Evolutionary conservation across 2,329 filamentous ascomycete genomes (phyloP).

Genomic region (Trichoderma sp.): DNA sequence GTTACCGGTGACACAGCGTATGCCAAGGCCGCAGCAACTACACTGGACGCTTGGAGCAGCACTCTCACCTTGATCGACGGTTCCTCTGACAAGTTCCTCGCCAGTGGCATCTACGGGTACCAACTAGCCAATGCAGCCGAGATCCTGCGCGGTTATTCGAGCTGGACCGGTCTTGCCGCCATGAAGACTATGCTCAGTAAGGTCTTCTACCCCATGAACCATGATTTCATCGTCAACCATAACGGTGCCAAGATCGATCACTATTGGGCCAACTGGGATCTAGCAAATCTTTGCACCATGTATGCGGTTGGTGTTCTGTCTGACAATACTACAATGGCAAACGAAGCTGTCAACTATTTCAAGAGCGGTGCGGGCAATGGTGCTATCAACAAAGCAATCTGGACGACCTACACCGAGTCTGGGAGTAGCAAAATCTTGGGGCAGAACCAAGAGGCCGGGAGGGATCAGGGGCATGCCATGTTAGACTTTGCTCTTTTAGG

Average conservation of each 20-base stretch:
- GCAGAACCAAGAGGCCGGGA: neutral
- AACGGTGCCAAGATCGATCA: conserved; percentile 4
- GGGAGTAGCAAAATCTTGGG: neutral
- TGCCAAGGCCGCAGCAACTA: neutral
- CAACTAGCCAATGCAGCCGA: neutral
- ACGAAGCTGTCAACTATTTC: neutral
- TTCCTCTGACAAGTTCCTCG: conserved; percentile 4
- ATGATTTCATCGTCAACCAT: conserved; percentile 1
- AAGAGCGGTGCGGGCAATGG: neutral
- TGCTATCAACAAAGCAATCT: neutral
- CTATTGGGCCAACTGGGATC: conserved; percentile 8
- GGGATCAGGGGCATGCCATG: neutral
- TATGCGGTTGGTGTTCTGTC: neutral
- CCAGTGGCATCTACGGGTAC: conserved; percentile 6
- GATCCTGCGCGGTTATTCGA: neutral
- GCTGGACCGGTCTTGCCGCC: neutral
- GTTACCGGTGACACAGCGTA: neutral
- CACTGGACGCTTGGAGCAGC: neutral
- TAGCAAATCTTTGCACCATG: neutral
- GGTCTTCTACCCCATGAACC: conserved; percentile 4
- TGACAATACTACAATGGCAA: neutral
- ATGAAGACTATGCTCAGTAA: neutral
- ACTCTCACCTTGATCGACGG: conserved; percentile 10
- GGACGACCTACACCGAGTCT: neutral
- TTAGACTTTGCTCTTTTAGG: neutral